These are phyloP conservation scores for Trametes pubescens DNA, from an alignment of 1,284 basidiomycete species.

Conservation along the genomic window DNA sequence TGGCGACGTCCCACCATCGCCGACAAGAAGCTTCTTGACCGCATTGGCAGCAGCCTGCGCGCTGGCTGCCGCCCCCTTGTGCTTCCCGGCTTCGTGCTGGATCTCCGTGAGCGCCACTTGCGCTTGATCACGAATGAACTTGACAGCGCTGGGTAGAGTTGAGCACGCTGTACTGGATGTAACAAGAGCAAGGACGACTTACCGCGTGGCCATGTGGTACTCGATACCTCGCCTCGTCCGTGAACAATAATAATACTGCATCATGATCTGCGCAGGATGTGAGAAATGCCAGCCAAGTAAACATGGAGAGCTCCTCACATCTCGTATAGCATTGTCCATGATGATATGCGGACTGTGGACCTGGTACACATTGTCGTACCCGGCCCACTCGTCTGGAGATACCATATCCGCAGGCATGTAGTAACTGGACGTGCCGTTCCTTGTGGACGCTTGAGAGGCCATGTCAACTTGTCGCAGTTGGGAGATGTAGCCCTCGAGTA, in stretches of 20 bases:
- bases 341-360: conserved; percentile 89
- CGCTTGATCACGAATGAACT: conserved; percentile 86
- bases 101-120: conserved; percentile 51
- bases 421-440: conserved; percentile 54
- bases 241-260: conserved; percentile 92
- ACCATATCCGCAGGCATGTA: conserved; percentile 73
- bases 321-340: conserved; percentile 76
- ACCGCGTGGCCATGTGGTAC: conserved; percentile 90
- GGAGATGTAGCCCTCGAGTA: conserved; percentile 69
- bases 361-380: conserved; percentile 93
- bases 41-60: conserved; percentile 70
- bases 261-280: conserved; percentile 64
- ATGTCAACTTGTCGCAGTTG: conserved; percentile 60
- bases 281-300: background rate
- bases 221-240: conserved; percentile 80
- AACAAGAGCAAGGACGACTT: conserved; percentile 37
- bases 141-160: conserved; percentile 67
- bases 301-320: conserved; percentile 30
- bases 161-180: background rate
- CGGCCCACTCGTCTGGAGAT: conserved; percentile 76
- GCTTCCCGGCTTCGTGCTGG: conserved; percentile 46
- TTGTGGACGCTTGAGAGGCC: conserved; percentile 44
- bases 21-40: conserved; percentile 66
- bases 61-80: conserved; percentile 47
- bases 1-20: conserved; percentile 52